Evolutionary conservation across 2,329 filamentous ascomycete species (phyloP).

Genomic region (Zarea fungicola): DNA sequence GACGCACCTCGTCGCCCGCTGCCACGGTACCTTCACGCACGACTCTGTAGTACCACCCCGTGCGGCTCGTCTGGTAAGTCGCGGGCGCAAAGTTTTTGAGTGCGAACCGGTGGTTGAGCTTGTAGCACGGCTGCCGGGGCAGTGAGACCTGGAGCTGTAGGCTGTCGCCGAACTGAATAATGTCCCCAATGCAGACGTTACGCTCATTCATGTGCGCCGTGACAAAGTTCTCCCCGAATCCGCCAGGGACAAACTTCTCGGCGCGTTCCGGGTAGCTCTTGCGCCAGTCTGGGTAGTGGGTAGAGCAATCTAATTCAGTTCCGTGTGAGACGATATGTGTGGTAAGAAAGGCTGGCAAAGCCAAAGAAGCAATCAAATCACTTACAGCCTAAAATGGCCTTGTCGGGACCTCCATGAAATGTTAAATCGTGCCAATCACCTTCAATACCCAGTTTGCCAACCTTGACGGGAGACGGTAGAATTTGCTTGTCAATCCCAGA

Average conservation of each 20-base stretch:
- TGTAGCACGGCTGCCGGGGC: conserved; percentile 62
- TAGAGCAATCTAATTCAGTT: conserved; percentile 46
- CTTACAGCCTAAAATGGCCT: conserved; percentile 56
- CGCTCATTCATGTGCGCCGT: conserved; percentile 54
- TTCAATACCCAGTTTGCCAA: conserved; percentile 46
- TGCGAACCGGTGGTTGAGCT: conserved; percentile 63
- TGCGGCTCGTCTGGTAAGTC: conserved; percentile 52
- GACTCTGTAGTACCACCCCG: conserved; percentile 63
- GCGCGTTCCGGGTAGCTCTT: conserved; percentile 46
- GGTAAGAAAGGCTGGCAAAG: no score
- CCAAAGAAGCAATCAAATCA: no score
- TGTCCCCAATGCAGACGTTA: conserved; percentile 61
- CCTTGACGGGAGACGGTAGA: conserved; percentile 37
- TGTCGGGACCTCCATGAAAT: conserved; percentile 58
- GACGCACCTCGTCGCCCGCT: conserved; percentile 50
- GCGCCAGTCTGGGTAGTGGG: conserved; percentile 53
- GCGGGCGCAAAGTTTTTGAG: conserved; percentile 56
- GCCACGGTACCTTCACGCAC: conserved; percentile 48
- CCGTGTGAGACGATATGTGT: neutral
- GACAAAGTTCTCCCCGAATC: conserved; percentile 62
- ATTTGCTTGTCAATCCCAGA: conserved; percentile 53
- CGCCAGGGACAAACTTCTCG: conserved; percentile 49
- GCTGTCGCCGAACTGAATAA: conserved; percentile 45
- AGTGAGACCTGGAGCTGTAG: conserved; percentile 54
- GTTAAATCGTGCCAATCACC: conserved; percentile 58